Evolutionary conservation across 805 yeast genomes (phyloP), one percentile per base, ranked within the genome.

Genomic region (Candida palmyrensis): DNA sequence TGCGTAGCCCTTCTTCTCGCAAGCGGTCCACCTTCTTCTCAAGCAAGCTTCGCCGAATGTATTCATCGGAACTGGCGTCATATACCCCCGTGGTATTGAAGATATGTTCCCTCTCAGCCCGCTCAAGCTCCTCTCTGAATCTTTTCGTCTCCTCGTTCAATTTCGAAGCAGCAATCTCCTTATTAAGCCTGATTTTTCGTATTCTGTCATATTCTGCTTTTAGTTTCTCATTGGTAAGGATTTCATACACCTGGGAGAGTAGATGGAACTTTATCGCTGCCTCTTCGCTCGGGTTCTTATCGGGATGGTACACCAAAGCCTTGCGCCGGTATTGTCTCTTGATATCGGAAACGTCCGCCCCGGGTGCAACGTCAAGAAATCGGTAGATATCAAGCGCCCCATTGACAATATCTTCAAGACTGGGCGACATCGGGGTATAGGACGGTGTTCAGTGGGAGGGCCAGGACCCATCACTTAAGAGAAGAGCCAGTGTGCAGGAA

Each of bases 241-340:
- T 55, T 25, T 58, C 55, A 47, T 62, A 53, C 5, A 55, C 46
- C 22, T 48, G 44, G 6, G 59, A 45, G 31, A 61, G 42, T 10
- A 52, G 29, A 24, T 58, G 58, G 44, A 66, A 66, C 25, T 28
- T 33, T 8, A 39, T 40, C 7, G 37, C 39, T 2, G 57, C 58
- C 24, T 43, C 55, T 2, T 52, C 47, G 12, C 48, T 39, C 8
- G 49, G 38, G 39, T 57, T 56, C 42, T 65, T 66, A 42, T 66
- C 72, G 5, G 72, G 71, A 39, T 66, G 71, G 38, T 47, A 59
- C 14, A 39, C 29, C 14, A 66, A 52, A 1, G 72, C 71, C 36
- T 51, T 41, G 25, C 44, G 43, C 24, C 70, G 48, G 42, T 60
- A 66, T 30, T 50, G 52, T 5, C 49, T 35, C 25, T 53, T 42